Evolutionary conservation across 2,329 filamentous ascomycete species (phyloP), one percentile per base, ranked within the genome.

Genomic region (Colletotrichum cordylinicola): DNA sequence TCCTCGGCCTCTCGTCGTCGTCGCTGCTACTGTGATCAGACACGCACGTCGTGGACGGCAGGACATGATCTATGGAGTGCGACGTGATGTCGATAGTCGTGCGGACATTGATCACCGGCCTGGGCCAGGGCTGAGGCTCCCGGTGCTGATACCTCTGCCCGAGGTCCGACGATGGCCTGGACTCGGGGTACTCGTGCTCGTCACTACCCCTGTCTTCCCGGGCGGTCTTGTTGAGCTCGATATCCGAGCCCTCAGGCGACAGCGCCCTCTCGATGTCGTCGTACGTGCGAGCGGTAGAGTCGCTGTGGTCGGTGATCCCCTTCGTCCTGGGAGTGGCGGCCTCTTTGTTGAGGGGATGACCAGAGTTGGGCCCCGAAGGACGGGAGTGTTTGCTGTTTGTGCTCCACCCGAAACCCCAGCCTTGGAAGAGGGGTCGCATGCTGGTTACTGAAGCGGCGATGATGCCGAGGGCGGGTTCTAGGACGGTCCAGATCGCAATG

Each of bases 391-490:
- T 78, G 55, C 64, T 74, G 18, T 76, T 70, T 33, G 55, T 58
- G 27, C 67, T 67, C 74, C 77, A 67, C 37, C 80, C 79, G 37
- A 82, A 78, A 8, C 79, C 80, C 37, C 79, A 79, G 52, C 64
- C 72, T 37, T 82, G 82, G 70, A 84, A 82, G 15, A 84, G 80
- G 8, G 83, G 82, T 1, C 82, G 79, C 43, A 83, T 73, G 8
- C 80, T 82, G 10, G 82, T 81, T 15, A 82, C 78, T 48, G 79
- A 82, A 15, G 82, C 83, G 27, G 82, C 83, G 39, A 83, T 80
- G 16, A 85, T 84, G 3, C 82, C 83, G 1, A 85, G 77, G 1
- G 81, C 78, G 6, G 83, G 83, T 67, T 85, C 83, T 29, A 83
- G 74, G 8, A 83, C 78, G 6, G 81, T 83, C 77, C 81, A 82